Percentiles rank a stretch among this genome's conserved stretches.
phyloP scores from a whole-genome alignment of 441 rosid genomes.

The Populus hybrid region DNA sequence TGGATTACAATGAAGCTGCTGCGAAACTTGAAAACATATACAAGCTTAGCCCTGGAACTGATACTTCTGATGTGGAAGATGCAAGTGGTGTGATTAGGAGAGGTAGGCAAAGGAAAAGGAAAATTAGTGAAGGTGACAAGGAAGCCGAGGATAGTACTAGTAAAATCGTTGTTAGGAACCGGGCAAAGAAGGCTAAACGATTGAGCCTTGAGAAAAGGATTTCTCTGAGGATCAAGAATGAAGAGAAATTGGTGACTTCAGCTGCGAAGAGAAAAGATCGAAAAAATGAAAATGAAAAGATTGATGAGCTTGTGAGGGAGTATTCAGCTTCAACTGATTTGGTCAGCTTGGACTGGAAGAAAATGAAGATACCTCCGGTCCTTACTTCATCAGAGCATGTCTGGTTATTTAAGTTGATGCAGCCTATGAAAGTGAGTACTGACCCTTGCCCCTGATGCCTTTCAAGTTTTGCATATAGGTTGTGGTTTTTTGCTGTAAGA shows the following conservation, averaged over 20 bases:
- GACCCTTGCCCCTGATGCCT: not conserved
- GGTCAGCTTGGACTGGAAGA: conserved; percentile 85
- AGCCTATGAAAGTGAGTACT: conserved; percentile 73
- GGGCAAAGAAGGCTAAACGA: conserved; percentile 44
- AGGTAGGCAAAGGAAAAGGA: conserved; percentile 38
- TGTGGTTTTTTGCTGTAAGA: not conserved
- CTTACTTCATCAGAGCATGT: conserved; percentile 68
- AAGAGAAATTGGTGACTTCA: conserved; percentile 24
- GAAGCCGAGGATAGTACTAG: conserved; percentile 16
- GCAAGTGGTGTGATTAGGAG: conserved; percentile 29
- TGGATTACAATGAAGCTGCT: conserved; percentile 86
- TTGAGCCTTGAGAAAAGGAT: conserved; percentile 67
- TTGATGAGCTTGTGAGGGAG: conserved; percentile 62
- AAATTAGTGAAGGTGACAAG: conserved; percentile 28
- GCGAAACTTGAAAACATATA: conserved; percentile 76
- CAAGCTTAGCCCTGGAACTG: conserved; percentile 63
- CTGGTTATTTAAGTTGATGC: conserved; percentile 91
- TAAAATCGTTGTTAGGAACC: conserved; percentile 43
- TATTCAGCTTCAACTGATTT: conserved; percentile 65
- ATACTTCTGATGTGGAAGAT: conserved; percentile 38
- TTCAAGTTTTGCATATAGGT: not conserved
- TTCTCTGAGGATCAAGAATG: conserved; percentile 41
- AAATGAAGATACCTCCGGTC: conserved; percentile 91
- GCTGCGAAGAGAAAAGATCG: conserved; percentile 23
- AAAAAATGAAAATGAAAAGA: conserved; percentile 54